phyloP scores from a whole-genome alignment of 2,329 filamentous ascomycete genomes.

The Macroventuria anomochaeta region DNA sequence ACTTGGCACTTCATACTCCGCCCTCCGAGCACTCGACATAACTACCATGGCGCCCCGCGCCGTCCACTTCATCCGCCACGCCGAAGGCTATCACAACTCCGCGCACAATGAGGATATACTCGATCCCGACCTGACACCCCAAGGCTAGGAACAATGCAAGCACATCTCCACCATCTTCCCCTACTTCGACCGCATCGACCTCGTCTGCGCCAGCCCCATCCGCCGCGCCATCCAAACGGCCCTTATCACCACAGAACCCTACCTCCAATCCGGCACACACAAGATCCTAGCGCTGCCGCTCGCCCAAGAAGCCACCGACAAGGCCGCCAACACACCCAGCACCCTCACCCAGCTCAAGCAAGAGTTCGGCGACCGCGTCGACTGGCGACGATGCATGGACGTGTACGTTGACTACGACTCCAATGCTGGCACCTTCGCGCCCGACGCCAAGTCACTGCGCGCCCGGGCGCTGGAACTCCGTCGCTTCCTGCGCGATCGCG shows the following conservation, averaged over 20 bases:
- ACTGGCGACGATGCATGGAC: slow-evolving; percentile 10
- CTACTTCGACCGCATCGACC: slow-evolving; percentile 62
- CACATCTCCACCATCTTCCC: slow-evolving; percentile 69
- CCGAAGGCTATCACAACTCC: slow-evolving; percentile 76
- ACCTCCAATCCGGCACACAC: not conserved
- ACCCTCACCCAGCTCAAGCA: not conserved
- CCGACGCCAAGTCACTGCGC: not conserved
- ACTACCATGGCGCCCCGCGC: slow-evolving; percentile 22
- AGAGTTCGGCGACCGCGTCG: slow-evolving; percentile 5
- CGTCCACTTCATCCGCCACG: slow-evolving; percentile 68
- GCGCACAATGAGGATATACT: slow-evolving; percentile 70
- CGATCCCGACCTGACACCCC: slow-evolving; percentile 77
- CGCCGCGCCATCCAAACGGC: slow-evolving; percentile 81
- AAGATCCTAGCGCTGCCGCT: slow-evolving; percentile 17
- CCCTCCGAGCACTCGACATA: not conserved
- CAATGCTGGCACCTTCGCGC: slow-evolving; percentile 9
- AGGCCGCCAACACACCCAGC: slow-evolving; percentile 20
- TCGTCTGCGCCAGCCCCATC: slow-evolving; percentile 78
- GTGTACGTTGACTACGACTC: slow-evolving; percentile 5
- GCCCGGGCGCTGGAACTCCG: slow-evolving; percentile 11
- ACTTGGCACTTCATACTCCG: not conserved
- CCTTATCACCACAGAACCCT: slow-evolving; percentile 68
- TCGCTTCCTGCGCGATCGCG: slow-evolving; percentile 6
- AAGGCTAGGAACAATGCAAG: slow-evolving; percentile 75
- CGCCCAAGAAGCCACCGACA: slow-evolving; percentile 14